Conservation (phyloP, 1,284 basidiomycete genomes). For the Ganoderma meredithae region DNA sequence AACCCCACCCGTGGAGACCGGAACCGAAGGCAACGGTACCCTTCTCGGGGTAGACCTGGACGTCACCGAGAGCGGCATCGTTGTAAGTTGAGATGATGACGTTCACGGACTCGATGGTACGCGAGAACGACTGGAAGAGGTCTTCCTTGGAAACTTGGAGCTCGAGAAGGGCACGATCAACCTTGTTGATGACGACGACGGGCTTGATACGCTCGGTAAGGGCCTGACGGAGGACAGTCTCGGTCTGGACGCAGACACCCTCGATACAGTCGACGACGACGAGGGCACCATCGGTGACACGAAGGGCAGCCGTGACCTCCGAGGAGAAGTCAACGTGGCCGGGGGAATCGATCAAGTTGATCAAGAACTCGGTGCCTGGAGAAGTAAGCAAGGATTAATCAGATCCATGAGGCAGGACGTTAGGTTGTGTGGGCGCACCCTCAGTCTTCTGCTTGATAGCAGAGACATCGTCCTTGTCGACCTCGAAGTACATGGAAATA, state of each 20-base stretch:
- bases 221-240: constrained; percentile 98
- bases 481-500: constrained; percentile 99
- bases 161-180: constrained; percentile 99
- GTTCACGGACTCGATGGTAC: constrained; percentile 98
- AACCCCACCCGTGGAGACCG: constrained; percentile 99
- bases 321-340: constrained; percentile 99
- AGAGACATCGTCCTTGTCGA: constrained; percentile 87
- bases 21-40: constrained; percentile 99
- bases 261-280: constrained; percentile 99
- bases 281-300: constrained; percentile 98
- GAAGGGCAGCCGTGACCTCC: constrained; percentile 99
- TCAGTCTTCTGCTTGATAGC: constrained; percentile 95
- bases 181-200: constrained; percentile 99
- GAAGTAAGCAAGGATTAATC: constrained; percentile 31
- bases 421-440: constrained; percentile 55
- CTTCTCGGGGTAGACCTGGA: constrained; percentile 98
- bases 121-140: constrained; percentile 97
- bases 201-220: constrained; percentile 99
- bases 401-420: constrained; percentile 29
- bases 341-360: constrained; percentile 99
- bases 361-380: constrained; percentile 95
- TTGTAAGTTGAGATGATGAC: constrained; percentile 99
- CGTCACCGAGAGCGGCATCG: constrained; percentile 94
- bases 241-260: constrained; percentile 99
- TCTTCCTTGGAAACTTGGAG: constrained; percentile 98